Evolutionary conservation across 179 eudicot species (phyloP), one percentile per base, ranked within the genome.

Genomic region (Silene noctiflora): DNA sequence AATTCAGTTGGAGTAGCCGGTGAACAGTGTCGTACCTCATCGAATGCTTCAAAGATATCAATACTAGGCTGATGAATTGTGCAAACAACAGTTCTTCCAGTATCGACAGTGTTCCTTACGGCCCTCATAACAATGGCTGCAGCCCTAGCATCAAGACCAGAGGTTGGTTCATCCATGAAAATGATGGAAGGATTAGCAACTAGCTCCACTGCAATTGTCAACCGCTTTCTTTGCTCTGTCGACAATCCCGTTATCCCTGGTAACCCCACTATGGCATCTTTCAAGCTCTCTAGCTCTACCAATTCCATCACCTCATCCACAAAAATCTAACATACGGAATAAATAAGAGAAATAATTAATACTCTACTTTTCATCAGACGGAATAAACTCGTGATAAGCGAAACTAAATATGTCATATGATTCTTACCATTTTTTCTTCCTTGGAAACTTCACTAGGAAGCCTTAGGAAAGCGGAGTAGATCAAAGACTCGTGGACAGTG

Each of bases 61-160:
- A 93, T 95, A 75, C 99, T 93, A 75, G 99, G 99, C 71, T 95
- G 99, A 80, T 95, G 97, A 74, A 95, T 95, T 1, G 99, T 95
- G 86, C 99, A 92, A 51, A 95, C 99, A 66, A 95, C 99, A 10
- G 99, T 95, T 82, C 99, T 87, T 33, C 99, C 99, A 0, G 97
- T 95, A 63, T 95, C 97, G 48, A 93, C 93, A 24, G 97, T 93
- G 84, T 95, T 95, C 81, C 97, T 85, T 48, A 93, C 98, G 7
- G 98, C 84, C 78, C 99, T 93, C 99, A 95, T 95, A 24, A 95
- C 99, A 82, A 95, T 95, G 46, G 99, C 99, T 0, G 99, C 99
- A n/a, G 99, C 97, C 74, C 99, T 86, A 44, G 99, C 99, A 83
- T 95, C 99, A 42, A 95, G 91, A 46, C 99, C 98, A 10, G 99